Evolutionary conservation across 257 asterid species (phyloP), one percentile per base, ranked within the genome.

Genomic region (Solanum chiquidenum): DNA sequence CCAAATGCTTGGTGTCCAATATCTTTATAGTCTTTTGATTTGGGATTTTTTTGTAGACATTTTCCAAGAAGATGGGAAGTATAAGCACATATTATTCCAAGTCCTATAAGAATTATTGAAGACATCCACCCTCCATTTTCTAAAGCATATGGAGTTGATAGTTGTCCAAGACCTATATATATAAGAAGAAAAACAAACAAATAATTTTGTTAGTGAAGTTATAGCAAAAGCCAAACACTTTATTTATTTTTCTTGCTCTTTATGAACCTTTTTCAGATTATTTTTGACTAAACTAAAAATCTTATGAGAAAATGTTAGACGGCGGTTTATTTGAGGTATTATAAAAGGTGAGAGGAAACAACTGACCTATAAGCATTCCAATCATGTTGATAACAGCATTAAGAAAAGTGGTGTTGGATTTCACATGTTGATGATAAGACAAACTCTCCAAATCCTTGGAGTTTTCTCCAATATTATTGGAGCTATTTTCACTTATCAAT

Each of bases 121-220:
- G 98, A 94, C 21, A 88, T 60, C 96, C 96, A 94, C 37, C 98
- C 98, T 77, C 94, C 98, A 7, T 90, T 93, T 90, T 94, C 94
- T 52, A 95, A 72, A 60, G 98, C 98, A 86, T 93, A 94, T 12
- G 98, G 94, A 46, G 94, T 93, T 82, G 98, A 95, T 46, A 95
- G 90, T 38, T 94, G 98, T 21, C 98, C 98, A 83, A 95, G 83
- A 80, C 98, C 98, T 95, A 93, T 74, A 40, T 33, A 71, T 31
- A 71, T 69, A 62, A 86, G 1, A 42, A 20, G 60, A 21, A 12
- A 4, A 7, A 49, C 31, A 14, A 37, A 2, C 29, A 33, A n/a
- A n/a, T 6, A 38, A 82, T 64, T 79, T 34, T 55, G 13, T 12
- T 18, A 21, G 33, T 73, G 9, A 31, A 55, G 31, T 79, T 35